phyloP scores from a whole-genome alignment of 129 eudicot genomes.

The Tagetes erecta region DNA sequence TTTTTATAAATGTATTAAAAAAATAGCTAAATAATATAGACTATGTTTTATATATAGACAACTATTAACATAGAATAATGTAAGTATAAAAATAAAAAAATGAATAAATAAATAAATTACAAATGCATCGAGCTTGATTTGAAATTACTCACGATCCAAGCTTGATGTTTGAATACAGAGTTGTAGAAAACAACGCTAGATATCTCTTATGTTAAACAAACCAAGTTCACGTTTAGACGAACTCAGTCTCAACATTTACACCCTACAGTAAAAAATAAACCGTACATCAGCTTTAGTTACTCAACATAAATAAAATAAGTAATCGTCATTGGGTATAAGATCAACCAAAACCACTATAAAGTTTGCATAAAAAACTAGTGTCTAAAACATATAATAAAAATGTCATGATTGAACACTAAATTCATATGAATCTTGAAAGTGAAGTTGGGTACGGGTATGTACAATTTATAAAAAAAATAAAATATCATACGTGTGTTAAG shows the following conservation, averaged over 20 bases:
- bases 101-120: no score
- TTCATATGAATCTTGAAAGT: slow-evolving; percentile 22
- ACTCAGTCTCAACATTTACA: background rate
- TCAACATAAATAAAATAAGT: background rate
- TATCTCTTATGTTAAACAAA: no score
- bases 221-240: no score
- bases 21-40: no score
- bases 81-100: no score
- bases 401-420: background rate
- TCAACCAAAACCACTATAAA: background rate
- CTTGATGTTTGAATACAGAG: no score
- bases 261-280: background rate
- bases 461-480: background rate
- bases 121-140: no score
- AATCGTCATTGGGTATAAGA: background rate
- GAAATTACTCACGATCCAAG: no score
- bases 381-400: background rate
- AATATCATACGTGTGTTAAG: background rate
- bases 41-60: no score
- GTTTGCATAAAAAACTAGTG: background rate
- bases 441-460: slow-evolving; percentile 43
- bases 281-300: background rate
- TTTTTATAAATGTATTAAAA: no score
- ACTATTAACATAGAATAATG: no score
- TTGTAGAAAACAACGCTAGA: no score